These are phyloP conservation scores for Jatropha curcas DNA, from an alignment of 345 rosid genomes.

Conservation along the genomic window DNA sequence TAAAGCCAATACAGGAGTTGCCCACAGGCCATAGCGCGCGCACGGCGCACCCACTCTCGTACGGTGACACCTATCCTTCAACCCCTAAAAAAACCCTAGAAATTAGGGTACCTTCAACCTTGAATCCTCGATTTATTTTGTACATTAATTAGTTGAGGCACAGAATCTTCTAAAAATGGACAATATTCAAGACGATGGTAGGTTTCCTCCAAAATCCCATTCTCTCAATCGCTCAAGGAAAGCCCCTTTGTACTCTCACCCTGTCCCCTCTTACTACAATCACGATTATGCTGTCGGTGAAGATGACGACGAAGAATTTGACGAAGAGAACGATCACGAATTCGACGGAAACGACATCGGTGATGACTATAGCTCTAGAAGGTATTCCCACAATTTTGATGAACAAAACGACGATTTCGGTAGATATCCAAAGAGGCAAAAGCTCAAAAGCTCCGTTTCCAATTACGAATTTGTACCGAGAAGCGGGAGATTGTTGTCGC, in stretches of 20 bases:
- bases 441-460: conserved; percentile 28
- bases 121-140: not conserved
- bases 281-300: conserved; percentile 28
- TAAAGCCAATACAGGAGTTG: too few relatives aligned
- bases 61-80: too few relatives aligned
- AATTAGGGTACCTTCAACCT: not conserved
- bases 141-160: not conserved
- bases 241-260: conserved; percentile 24
- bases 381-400: conserved; percentile 15
- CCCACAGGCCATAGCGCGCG: too few relatives aligned
- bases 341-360: conserved; percentile 10
- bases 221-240: conserved; percentile 30
- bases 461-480: conserved; percentile 34
- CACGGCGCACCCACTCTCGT: too few relatives aligned
- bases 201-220: conserved; percentile 33
- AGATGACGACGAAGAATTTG: conserved; percentile 25
- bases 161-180: conserved; percentile 20
- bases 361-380: conserved; percentile 5
- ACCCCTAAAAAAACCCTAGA: conserved; percentile 11
- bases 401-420: conserved; percentile 27
- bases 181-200: conserved; percentile 27
- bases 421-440: conserved; percentile 43
- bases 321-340: conserved; percentile 15
- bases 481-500: not conserved
- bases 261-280: conserved; percentile 16